These are phyloP conservation scores for carrot (Daucus carota) DNA, from an alignment of 129 eudicot genomes.

Conservation along the genomic window DNA sequence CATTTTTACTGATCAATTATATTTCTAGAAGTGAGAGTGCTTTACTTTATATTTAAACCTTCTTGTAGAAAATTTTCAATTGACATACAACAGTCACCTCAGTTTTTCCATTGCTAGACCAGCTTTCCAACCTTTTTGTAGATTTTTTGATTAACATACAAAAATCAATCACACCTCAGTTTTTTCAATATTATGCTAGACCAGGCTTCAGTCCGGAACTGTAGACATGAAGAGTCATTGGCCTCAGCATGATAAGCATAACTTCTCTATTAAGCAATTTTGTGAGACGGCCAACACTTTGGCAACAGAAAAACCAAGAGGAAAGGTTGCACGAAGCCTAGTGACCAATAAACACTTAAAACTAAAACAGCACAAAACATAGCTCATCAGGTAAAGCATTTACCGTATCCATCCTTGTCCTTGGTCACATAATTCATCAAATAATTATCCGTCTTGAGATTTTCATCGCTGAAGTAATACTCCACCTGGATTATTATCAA, in stretches of 20 bases:
- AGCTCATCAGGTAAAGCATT: background rate
- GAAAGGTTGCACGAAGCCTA: background rate
- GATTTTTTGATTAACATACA: background rate
- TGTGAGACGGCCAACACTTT: background rate
- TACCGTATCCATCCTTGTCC: constrained; percentile 48
- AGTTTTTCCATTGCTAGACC: background rate
- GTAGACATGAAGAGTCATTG: background rate
- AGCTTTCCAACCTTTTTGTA: background rate
- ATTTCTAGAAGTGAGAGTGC: background rate
- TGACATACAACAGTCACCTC: background rate
- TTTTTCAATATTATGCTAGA: background rate
- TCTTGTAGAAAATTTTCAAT: too few relatives aligned
- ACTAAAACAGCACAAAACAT: background rate
- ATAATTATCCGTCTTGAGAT: constrained; percentile 44
- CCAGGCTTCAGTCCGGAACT: background rate
- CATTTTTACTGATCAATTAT: background rate
- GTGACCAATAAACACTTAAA: background rate
- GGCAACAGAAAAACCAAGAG: background rate
- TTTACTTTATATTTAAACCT: background rate
- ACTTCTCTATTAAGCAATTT: background rate
- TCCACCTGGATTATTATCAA: constrained; percentile 37
- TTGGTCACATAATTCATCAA: constrained; percentile 42
- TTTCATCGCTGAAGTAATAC: constrained; percentile 60
- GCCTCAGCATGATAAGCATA: background rate
- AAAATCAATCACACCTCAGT: background rate